phyloP scores from a whole-genome alignment of 2,329 filamentous ascomycete species.

The Xylariaceae sp. region DNA sequence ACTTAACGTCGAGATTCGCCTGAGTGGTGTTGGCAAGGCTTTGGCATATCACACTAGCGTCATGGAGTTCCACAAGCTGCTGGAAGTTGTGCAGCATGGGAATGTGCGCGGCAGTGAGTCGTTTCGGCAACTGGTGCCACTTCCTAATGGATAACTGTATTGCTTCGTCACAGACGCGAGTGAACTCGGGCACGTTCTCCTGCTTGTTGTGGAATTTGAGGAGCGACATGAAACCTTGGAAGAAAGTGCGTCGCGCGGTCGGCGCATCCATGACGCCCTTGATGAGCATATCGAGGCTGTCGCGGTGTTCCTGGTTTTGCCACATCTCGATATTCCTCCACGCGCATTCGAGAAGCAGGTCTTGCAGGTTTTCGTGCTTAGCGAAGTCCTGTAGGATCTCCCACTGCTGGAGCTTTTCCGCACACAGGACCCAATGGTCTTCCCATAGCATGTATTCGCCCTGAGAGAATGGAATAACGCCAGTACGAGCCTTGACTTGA shows the following conservation, averaged over 20 bases:
- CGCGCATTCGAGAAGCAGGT: slow-evolving; percentile 87
- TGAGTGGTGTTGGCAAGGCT: slow-evolving; percentile 81
- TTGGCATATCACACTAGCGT: slow-evolving; percentile 92
- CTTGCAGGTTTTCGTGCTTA: slow-evolving; percentile 97
- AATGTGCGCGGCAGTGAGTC: slow-evolving; percentile 90
- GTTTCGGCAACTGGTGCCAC: slow-evolving; percentile 95
- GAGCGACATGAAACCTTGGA: slow-evolving; percentile 96
- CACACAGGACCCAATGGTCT: slow-evolving; percentile 96
- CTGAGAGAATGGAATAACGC: slow-evolving; percentile 91
- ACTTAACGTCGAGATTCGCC: slow-evolving; percentile 84
- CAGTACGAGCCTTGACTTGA: slow-evolving; percentile 93
- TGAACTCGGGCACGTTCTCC: slow-evolving; percentile 74
- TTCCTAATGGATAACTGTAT: slow-evolving; percentile 96
- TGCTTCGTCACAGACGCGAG: slow-evolving; percentile 86
- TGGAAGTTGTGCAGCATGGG: slow-evolving; percentile 96
- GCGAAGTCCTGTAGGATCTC: slow-evolving; percentile 96
- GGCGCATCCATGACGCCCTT: slow-evolving; percentile 97
- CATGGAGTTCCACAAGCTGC: slow-evolving; percentile 91
- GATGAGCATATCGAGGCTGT: slow-evolving; percentile 85
- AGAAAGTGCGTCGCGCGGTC: slow-evolving; percentile 88
- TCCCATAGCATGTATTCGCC: slow-evolving; percentile 99
- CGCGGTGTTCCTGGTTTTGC: slow-evolving; percentile 77
- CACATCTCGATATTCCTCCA: slow-evolving; percentile 96
- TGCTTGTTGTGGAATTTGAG: slow-evolving; percentile 90
- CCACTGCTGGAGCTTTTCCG: slow-evolving; percentile 98